These are phyloP conservation scores for Curvularia sp. DNA, from an alignment of 2,329 filamentous ascomycete genomes.

Conservation along the genomic window DNA sequence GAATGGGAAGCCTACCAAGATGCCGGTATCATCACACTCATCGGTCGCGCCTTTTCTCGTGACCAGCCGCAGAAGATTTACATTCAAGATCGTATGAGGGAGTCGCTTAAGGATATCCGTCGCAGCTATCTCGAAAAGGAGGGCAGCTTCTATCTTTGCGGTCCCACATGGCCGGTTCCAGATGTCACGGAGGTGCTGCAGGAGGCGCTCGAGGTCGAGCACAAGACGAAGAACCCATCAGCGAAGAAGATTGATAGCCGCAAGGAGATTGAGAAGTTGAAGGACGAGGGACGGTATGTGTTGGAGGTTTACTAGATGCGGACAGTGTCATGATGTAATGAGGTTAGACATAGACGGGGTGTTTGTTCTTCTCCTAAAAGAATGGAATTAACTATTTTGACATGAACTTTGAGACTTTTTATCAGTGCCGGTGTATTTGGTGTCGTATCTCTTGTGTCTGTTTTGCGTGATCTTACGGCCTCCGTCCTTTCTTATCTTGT, in stretches of 20 bases:
- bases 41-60: slow-evolving; percentile 92
- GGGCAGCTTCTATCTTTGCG: slow-evolving; percentile 95
- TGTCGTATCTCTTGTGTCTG: too few species aligned
- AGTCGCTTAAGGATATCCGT: slow-evolving; percentile 82
- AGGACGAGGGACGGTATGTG: slow-evolving; percentile 93
- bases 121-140: slow-evolving; percentile 86
- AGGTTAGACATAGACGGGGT: background rate
- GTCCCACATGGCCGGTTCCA: slow-evolving; percentile 97
- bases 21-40: slow-evolving; percentile 90
- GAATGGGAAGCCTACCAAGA: slow-evolving; percentile 99
- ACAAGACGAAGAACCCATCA: slow-evolving; percentile 60
- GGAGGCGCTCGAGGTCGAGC: slow-evolving; percentile 85
- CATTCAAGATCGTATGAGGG: slow-evolving; percentile 96
- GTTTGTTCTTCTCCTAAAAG: background rate
- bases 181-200: slow-evolving; percentile 93
- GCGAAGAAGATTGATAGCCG: slow-evolving; percentile 79
- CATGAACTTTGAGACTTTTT: background rate
- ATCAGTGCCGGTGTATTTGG: too few species aligned
- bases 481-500: too few species aligned
- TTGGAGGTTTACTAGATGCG: slow-evolving; percentile 85
- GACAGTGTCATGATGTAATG: background rate
- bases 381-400: background rate
- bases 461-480: too few species aligned
- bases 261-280: slow-evolving; percentile 96
- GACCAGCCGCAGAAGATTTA: slow-evolving; percentile 99